Conservation (phyloP, 2,329 filamentous ascomycete genomes). For the Aspergillus hiratsukae region DNA sequence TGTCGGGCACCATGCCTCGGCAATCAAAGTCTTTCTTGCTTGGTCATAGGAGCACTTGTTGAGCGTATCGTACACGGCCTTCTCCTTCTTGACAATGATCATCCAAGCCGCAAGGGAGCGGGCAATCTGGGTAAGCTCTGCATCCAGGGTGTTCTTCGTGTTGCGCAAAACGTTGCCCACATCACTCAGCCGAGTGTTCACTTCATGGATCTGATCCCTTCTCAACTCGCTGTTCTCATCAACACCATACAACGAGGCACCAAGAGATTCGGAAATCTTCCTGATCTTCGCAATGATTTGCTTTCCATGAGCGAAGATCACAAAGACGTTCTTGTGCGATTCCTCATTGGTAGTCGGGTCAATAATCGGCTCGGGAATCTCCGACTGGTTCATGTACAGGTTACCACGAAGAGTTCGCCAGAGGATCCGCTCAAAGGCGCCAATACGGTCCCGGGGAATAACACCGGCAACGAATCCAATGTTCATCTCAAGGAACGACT, state of each 20-base stretch:
- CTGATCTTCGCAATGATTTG: slow-evolving; percentile 98
- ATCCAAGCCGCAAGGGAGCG: slow-evolving; percentile 94
- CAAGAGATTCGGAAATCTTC: slow-evolving; percentile 97
- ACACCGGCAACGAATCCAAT: slow-evolving; percentile 98
- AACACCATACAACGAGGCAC: slow-evolving; percentile 91
- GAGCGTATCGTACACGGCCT: slow-evolving; percentile 91
- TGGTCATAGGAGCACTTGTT: slow-evolving; percentile 97
- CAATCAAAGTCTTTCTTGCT: slow-evolving; percentile 90
- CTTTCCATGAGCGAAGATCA: slow-evolving; percentile 98
- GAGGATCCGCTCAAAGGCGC: slow-evolving; percentile 91
- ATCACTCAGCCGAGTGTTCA: slow-evolving; percentile 88
- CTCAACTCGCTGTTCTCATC: slow-evolving; percentile 96
- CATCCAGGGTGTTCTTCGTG: slow-evolving; percentile 89
- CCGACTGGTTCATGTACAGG: slow-evolving; percentile 99
- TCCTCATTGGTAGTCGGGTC: slow-evolving; percentile 90
- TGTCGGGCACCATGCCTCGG: slow-evolving; percentile 94
- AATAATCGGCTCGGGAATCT: slow-evolving; percentile 89
- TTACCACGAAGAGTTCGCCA: slow-evolving; percentile 97
- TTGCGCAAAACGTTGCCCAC: slow-evolving; percentile 89
- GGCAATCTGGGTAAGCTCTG: slow-evolving; percentile 88
- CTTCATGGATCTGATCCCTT: slow-evolving; percentile 93
- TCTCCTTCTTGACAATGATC: slow-evolving; percentile 96
- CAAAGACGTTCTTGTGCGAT: slow-evolving; percentile 95
- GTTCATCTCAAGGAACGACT: slow-evolving; percentile 95
- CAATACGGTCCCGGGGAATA: slow-evolving; percentile 87